These are phyloP conservation scores for Nannizziopsis barbatae DNA, from an alignment of 2,329 filamentous ascomycete species.

Conservation along the genomic window DNA sequence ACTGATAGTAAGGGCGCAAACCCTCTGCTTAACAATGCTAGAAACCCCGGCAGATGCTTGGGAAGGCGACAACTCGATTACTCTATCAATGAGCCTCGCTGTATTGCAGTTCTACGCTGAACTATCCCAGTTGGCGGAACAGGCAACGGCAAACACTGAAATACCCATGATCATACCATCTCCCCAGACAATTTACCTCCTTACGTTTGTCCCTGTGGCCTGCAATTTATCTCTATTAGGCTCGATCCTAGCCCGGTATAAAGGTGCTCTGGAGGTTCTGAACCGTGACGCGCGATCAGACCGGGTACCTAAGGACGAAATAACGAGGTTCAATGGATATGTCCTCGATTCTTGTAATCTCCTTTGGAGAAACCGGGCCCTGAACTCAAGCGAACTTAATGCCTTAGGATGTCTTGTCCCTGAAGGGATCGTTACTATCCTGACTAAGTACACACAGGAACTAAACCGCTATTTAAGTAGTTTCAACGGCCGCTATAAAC, in stretches of 20 bases:
- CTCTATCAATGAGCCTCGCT: conserved; percentile 37
- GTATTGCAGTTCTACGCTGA: conserved; percentile 59
- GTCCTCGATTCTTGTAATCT: conserved; percentile 82
- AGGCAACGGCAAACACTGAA: conserved; percentile 40
- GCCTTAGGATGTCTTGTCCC: conserved; percentile 45
- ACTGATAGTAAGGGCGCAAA: conserved; percentile 41
- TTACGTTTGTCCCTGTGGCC: conserved; percentile 56
- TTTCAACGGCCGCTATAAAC: conserved; percentile 15
- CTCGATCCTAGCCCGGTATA: conserved; percentile 59
- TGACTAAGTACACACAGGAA: conserved; percentile 34
- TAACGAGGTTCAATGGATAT: conserved; percentile 67
- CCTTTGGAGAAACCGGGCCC: conserved; percentile 64
- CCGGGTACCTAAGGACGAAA: conserved; percentile 48
- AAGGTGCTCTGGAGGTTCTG: conserved; percentile 60
- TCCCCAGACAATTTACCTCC: conserved; percentile 55
- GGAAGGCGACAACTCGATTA: background rate
- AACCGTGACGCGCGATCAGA: conserved; percentile 28
- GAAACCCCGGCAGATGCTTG: conserved; percentile 37
- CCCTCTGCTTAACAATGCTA: conserved; percentile 48
- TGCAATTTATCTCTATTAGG: conserved; percentile 58
- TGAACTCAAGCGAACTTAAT: conserved; percentile 54
- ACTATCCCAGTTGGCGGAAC: conserved; percentile 46
- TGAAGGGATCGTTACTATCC: conserved; percentile 33
- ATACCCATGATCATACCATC: conserved; percentile 60
- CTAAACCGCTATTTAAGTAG: conserved; percentile 26